phyloP scores from a whole-genome alignment of 1,284 basidiomycete genomes.

The Ceratobasidium sp. region DNA sequence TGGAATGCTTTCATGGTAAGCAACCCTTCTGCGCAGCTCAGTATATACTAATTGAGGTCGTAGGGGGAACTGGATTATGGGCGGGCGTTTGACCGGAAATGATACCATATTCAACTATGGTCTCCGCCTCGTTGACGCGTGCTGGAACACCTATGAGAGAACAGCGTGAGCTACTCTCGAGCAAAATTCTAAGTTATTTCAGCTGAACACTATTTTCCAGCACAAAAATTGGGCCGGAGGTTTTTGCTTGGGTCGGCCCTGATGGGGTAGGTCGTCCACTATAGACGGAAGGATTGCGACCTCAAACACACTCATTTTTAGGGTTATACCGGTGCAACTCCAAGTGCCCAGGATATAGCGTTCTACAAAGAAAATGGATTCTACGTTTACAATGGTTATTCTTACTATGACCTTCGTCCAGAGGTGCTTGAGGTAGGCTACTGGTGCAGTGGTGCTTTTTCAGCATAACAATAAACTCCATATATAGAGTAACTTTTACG shows the following conservation, averaged over 20 bases:
- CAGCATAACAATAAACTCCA: not conserved
- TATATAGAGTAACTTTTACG: constrained; percentile 67
- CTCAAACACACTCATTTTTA: not conserved
- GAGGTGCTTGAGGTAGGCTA: constrained; percentile 70
- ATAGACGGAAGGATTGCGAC: constrained; percentile 2
- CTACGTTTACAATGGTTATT: constrained; percentile 51
- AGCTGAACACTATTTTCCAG: constrained; percentile 49
- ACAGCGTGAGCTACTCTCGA: constrained; percentile 59
- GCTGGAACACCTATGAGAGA: constrained; percentile 77
- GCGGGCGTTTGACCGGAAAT: constrained; percentile 70
- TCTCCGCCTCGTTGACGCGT: constrained; percentile 67
- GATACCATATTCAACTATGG: constrained; percentile 69
- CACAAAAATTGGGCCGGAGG: constrained; percentile 75
- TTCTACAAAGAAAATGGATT: constrained; percentile 73
- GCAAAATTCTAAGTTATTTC: not conserved
- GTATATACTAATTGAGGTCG: not conserved
- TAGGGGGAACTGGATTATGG: constrained; percentile 61
- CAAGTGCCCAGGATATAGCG: constrained; percentile 50
- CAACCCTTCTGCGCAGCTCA: not conserved
- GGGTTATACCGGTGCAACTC: constrained; percentile 58
- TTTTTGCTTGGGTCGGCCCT: constrained; percentile 54
- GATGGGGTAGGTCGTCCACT: constrained; percentile 20
- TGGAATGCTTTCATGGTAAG: constrained; percentile 69
- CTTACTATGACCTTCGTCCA: constrained; percentile 64
- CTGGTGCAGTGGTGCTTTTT: not conserved